These are phyloP conservation scores for Zygnema circumcarinatum DNA, from an alignment of 139 green algal genomes.

Conservation along the genomic window DNA sequence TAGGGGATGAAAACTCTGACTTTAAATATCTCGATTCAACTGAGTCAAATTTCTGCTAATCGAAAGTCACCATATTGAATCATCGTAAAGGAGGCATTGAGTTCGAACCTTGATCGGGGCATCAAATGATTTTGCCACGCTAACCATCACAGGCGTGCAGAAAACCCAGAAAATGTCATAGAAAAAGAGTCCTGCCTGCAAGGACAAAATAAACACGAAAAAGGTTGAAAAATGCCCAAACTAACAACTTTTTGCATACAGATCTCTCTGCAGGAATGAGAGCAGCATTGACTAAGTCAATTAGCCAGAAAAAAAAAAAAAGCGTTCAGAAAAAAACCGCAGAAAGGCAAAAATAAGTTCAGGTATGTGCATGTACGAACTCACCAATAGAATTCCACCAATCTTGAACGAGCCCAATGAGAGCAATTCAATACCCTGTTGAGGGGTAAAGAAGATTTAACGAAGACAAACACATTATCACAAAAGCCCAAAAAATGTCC, in stretches of 20 bases:
- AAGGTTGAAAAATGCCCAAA: constrained; percentile 5
- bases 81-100: too few species aligned
- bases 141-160: constrained; percentile 96
- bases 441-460: background rate
- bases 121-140: constrained; percentile 95
- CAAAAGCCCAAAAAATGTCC: too few species aligned
- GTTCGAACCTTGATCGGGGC: constrained; percentile 95
- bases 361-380: background rate
- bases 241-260: constrained; percentile 4
- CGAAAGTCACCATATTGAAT: too few species aligned
- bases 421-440: constrained; percentile 94
- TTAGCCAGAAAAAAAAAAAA: background rate
- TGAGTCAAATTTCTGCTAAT: too few species aligned
- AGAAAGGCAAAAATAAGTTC: background rate
- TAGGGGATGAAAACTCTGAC: too few species aligned
- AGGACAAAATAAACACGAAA: constrained; percentile 29
- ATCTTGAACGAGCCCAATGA: constrained; percentile 81
- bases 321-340: background rate
- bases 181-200: constrained; percentile 82
- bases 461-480: too few species aligned
- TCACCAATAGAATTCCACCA: constrained; percentile 85
- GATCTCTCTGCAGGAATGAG: constrained; percentile 4
- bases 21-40: too few species aligned
- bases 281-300: too few species aligned
- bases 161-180: constrained; percentile 99